Conservation (phyloP, 306 rosid genomes). For the Lathyrus aphaca region DNA sequence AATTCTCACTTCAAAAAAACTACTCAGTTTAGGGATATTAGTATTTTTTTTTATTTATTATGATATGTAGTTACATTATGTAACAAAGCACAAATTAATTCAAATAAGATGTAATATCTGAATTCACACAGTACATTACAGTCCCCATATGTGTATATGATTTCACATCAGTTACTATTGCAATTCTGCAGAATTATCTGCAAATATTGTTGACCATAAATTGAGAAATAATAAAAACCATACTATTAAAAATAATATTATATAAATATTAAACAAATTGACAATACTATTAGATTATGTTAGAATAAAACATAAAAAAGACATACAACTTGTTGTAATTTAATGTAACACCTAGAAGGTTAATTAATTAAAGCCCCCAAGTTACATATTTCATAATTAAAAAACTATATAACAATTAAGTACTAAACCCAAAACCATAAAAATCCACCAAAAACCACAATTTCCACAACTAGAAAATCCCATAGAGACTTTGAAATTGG, state of each 20-base stretch:
- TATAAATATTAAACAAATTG: conserved; percentile 5
- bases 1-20: neutral
- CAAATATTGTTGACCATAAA: conserved; percentile 23
- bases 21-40: neutral
- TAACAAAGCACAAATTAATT: neutral
- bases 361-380: conserved; percentile 27
- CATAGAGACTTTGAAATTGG: conserved; percentile 46
- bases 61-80: neutral
- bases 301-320: conserved; percentile 26
- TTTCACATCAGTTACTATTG: conserved; percentile 14
- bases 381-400: conserved; percentile 28
- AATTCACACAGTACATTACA: conserved; percentile 15
- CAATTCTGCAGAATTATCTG: conserved; percentile 29
- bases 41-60: neutral
- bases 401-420: conserved; percentile 35
- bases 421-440: conserved; percentile 42
- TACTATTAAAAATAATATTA: neutral
- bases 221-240: conserved; percentile 8
- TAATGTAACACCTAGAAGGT: conserved; percentile 22
- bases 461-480: conserved; percentile 47
- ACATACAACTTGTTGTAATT: no score
- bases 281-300: conserved; percentile 39
- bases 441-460: conserved; percentile 55
- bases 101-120: conserved; percentile 6
- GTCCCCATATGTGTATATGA: conserved; percentile 16